phyloP scores from a whole-genome alignment of 2,329 filamentous ascomycete genomes.

The Scytalidium lignicola region DNA sequence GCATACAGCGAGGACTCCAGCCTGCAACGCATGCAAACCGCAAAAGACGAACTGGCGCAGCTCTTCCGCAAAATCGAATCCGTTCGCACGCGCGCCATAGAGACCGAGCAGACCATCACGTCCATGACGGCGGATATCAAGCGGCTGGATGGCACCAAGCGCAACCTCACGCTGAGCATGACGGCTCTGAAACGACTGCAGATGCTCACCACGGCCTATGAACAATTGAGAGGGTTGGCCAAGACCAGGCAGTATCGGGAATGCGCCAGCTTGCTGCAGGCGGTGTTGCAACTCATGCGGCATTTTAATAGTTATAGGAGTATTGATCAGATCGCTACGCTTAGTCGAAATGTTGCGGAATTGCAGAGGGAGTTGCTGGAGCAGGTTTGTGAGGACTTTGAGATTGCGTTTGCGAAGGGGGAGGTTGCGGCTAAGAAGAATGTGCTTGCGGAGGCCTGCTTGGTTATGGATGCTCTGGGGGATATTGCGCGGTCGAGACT shows the following conservation, averaged over 20 bases:
- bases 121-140: conserved; percentile 99
- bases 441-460: conserved; percentile 78
- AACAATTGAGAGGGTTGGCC: conserved; percentile 80
- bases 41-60: conserved; percentile 81
- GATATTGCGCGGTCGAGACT: conserved; percentile 78
- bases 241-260: conserved; percentile 89
- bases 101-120: conserved; percentile 93
- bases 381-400: conserved; percentile 99
- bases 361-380: conserved; percentile 88
- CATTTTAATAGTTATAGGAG: conserved; percentile 98
- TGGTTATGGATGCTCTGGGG: conserved; percentile 91
- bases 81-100: conserved; percentile 80
- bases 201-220: conserved; percentile 99
- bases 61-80: conserved; percentile 94
- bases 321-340: conserved; percentile 93
- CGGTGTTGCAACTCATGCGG: conserved; percentile 94
- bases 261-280: conserved; percentile 88
- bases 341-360: conserved; percentile 89
- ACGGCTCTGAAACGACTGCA: conserved; percentile 93
- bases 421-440: conserved; percentile 68
- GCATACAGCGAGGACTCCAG: conserved; percentile 82
- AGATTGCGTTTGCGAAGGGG: conserved; percentile 85
- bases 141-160: conserved; percentile 90
- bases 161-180: conserved; percentile 95
- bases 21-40: conserved; percentile 84